phyloP scores from a whole-genome alignment of 345 rosid genomes.

The Gossypium turneri region DNA sequence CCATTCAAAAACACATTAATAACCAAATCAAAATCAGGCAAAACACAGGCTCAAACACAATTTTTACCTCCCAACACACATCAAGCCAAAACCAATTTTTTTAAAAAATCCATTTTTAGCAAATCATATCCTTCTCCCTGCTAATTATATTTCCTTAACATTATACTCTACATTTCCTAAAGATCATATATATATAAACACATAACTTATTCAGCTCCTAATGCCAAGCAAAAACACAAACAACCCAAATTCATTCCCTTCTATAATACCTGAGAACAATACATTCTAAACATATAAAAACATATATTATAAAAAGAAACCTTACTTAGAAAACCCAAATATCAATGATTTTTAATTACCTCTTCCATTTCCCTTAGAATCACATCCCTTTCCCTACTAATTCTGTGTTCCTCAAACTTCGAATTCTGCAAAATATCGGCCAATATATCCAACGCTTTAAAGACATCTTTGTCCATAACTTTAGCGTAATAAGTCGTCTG shows the following conservation, averaged over 20 bases:
- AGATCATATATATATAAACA: neutral
- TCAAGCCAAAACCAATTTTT: conserved; percentile 30
- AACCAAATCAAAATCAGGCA: neutral
- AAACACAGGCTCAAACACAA: neutral
- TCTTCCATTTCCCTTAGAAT: conserved; percentile 81
- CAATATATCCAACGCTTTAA: conserved; percentile 67
- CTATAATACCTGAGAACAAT: neutral
- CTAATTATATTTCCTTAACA: conserved; percentile 51
- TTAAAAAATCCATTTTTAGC: conserved; percentile 33
- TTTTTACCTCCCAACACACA: neutral
- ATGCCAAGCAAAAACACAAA: neutral
- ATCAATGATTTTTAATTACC: conserved; percentile 33
- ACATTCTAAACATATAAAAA: neutral
- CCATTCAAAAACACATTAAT: neutral
- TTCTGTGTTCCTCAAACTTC: conserved; percentile 53
- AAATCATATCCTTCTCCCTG: conserved; percentile 58
- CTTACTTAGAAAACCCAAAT: neutral
- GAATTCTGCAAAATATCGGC: conserved; percentile 97
- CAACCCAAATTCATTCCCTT: neutral
- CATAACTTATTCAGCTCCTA: neutral
- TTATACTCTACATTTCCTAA: conserved; percentile 1
- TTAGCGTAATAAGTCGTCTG: conserved; percentile 96
- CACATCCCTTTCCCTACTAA: conserved; percentile 65
- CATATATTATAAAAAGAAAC: neutral
- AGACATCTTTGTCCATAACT: conserved; percentile 76